These are phyloP conservation scores for Porogramme epimiltina DNA, from an alignment of 1,284 basidiomycete species.

Conservation along the genomic window DNA sequence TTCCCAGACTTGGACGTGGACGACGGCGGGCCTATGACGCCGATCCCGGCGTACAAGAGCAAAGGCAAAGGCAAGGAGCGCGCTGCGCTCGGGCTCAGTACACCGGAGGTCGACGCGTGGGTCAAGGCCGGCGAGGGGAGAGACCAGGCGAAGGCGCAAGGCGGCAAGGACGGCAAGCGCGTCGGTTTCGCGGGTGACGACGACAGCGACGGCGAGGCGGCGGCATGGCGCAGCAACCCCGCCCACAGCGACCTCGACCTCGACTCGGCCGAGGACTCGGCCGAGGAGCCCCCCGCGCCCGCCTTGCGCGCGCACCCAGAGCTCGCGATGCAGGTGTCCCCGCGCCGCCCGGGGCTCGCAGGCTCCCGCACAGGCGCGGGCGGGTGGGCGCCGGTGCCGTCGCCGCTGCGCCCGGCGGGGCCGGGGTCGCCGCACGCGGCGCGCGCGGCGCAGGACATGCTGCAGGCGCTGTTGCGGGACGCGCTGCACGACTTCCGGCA, in stretches of 20 bases:
- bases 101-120: slow-evolving; percentile 54
- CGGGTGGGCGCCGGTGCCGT: slow-evolving; percentile 40
- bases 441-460: slow-evolving; percentile 57
- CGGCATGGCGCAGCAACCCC: slow-evolving; percentile 2
- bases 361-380: neutral
- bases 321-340: slow-evolving; percentile 62
- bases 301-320: neutral
- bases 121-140: slow-evolving; percentile 33
- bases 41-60: slow-evolving; percentile 37
- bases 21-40: slow-evolving; percentile 43
- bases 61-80: slow-evolving; percentile 24
- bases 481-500: slow-evolving; percentile 71
- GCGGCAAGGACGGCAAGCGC: slow-evolving; percentile 31
- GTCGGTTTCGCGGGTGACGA: slow-evolving; percentile 32
- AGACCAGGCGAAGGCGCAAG: neutral
- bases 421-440: slow-evolving; percentile 28
- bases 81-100: slow-evolving; percentile 44
- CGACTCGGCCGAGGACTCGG: slow-evolving; percentile 6
- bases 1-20: slow-evolving; percentile 33
- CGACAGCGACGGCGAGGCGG: slow-evolving; percentile 17
- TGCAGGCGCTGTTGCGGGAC: slow-evolving; percentile 64
- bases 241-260: neutral
- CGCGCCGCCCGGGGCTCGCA: slow-evolving; percentile 40
- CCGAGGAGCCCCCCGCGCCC: slow-evolving; percentile 9
- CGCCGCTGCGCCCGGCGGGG: slow-evolving; percentile 40